These are phyloP conservation scores for Lachnellula suecica DNA, from an alignment of 2,329 filamentous ascomycete genomes.

Conservation along the genomic window DNA sequence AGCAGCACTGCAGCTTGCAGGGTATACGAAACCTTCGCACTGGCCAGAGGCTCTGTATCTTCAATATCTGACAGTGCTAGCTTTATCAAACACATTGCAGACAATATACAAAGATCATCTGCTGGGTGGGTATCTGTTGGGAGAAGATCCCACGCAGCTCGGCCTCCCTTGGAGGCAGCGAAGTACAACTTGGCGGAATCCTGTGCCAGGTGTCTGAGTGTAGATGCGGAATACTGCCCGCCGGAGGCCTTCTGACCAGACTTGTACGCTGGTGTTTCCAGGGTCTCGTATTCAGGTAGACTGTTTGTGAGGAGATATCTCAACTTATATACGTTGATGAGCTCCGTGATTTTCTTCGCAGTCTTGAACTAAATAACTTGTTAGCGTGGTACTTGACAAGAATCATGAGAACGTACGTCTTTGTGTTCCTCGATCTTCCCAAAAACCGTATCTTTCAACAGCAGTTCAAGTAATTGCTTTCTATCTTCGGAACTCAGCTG, in stretches of 20 bases:
- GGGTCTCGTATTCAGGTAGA: constrained; percentile 24
- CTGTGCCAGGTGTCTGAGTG: constrained; percentile 21
- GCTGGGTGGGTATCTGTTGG: constrained; percentile 34
- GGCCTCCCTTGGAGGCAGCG: constrained; percentile 23
- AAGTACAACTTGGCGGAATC: constrained; percentile 22
- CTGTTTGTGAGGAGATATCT: constrained; percentile 26
- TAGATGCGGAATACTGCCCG: constrained; percentile 17
- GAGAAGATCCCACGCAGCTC: constrained; percentile 26
- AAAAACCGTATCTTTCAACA: constrained; percentile 11
- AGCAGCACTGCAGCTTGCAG: constrained; percentile 33
- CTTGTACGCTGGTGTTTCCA: constrained; percentile 7
- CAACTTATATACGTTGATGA: constrained; percentile 29
- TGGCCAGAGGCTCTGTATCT: constrained; percentile 11
- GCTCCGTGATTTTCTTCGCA: constrained; percentile 21
- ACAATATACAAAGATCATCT: constrained; percentile 32
- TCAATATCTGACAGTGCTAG: constrained; percentile 17
- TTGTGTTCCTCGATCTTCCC: background rate
- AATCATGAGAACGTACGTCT: constrained; percentile 1
- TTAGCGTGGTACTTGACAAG: constrained; percentile 1
- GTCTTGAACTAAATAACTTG: constrained; percentile 19
- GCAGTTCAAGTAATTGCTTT: constrained; percentile 10
- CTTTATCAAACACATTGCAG: constrained; percentile 33
- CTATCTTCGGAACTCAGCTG: constrained; percentile 19
- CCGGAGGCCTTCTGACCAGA: constrained; percentile 3
- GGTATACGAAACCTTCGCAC: constrained; percentile 18